Evolutionary conservation across 164 flowering plant genomes (phyloP), one percentile per base, ranked within the genome.

Genomic region (Macadamia tetraphylla): DNA sequence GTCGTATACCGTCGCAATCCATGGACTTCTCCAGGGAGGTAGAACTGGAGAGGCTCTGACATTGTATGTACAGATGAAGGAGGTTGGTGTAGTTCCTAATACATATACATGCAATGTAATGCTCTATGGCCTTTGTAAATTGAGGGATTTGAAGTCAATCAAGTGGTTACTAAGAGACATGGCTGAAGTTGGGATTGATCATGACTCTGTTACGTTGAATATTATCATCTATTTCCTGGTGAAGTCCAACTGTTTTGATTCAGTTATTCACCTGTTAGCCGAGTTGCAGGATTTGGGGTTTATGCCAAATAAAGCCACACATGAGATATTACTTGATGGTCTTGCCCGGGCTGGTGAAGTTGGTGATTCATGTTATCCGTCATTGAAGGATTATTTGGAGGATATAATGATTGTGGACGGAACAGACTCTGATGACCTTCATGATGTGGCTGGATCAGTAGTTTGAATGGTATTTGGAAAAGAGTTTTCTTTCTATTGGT

Each of bases 1-100:
- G 43, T 77, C 85, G 3, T 88, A 80, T 69, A 74, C 80, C 30
- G 79, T 82, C 67, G 83, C 78, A n/a, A 80, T 88, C 46, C 43
- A 31, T 67, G 88, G 88, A 29, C 86, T 88, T 77, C 46, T 84
- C 46, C 74, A 31, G 74, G 71, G 75, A 73, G 83, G 82, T 61
- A 77, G 80, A 70, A 53, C 56, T 43, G 71, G 18, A 64, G 89
- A 88, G 51, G 91, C 87, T 52, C 66, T 32, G 68, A 64, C 56
- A 29, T 67, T 88, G 76, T 84, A 76, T 66, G 59, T 59, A 61
- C 76, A 80, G 44, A 88, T 88, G 94, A 83, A 83, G 76, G 83
- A 82, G 71, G 57, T 49, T 43, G 85, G 85, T 59, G 3, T 87
- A 30, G 44, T 71, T 69, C 89, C 91, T 40, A 81, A 79, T 73